Conservation (phyloP, 1,284 basidiomycete genomes). For the Trametes polyzona region DNA sequence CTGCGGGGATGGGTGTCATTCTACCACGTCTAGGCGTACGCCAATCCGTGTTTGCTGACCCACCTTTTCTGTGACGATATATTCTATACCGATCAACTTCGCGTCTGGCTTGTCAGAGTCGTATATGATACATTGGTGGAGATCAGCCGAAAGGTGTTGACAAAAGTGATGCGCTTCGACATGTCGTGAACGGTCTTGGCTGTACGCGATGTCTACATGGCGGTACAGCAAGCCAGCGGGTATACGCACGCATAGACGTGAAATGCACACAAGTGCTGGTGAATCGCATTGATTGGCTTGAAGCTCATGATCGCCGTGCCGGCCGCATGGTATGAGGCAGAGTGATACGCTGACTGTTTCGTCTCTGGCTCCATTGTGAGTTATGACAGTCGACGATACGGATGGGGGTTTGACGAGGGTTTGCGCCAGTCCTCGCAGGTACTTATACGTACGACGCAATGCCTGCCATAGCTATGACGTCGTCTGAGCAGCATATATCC, state of each 20-base stretch:
- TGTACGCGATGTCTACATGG: constrained; percentile 21
- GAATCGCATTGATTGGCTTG: constrained; percentile 48
- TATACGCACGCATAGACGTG: constrained; percentile 41
- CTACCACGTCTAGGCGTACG: no score
- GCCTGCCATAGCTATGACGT: constrained; percentile 19
- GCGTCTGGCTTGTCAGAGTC: constrained; percentile 49
- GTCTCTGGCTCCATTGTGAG: constrained; percentile 32
- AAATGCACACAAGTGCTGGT: constrained; percentile 54
- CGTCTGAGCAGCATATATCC: constrained; percentile 4
- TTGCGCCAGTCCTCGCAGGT: no score
- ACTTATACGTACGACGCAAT: no score
- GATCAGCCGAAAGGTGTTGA: constrained; percentile 39
- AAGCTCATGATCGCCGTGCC: constrained; percentile 49
- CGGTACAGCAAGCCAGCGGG: no score
- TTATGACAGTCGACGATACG: neutral
- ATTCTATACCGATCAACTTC: constrained; percentile 56
- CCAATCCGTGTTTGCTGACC: no score
- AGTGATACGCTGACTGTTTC: constrained; percentile 34
- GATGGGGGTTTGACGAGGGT: neutral
- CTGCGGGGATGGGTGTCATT: no score
- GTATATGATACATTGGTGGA: constrained; percentile 46
- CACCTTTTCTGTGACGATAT: constrained; percentile 49
- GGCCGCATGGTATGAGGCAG: constrained; percentile 35
- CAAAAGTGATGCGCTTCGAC: constrained; percentile 50
- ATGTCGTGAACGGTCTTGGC: constrained; percentile 42